phyloP scores from a whole-genome alignment of 2,329 filamentous ascomycete genomes.

The Colletotrichum horii region DNA sequence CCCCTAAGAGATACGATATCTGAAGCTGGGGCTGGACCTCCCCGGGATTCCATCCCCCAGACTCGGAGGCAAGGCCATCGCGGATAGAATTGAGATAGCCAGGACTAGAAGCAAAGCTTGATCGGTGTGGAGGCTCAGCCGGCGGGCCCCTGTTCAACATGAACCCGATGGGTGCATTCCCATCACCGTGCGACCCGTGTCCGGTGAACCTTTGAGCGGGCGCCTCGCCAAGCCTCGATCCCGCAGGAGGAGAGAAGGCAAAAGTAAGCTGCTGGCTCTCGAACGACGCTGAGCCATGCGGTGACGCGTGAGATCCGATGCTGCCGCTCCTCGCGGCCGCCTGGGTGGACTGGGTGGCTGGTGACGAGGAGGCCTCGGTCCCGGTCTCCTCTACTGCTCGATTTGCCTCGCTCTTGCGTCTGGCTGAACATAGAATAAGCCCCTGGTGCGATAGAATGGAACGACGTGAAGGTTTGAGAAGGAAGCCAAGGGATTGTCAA shows the following conservation, averaged over 20 bases:
- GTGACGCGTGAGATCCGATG: not conserved
- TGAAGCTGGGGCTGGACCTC: conserved; percentile 11
- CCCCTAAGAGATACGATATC: conserved; percentile 5
- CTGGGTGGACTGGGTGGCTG: not conserved
- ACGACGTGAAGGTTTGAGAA: not conserved
- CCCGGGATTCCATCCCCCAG: not conserved
- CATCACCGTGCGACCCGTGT: conserved; percentile 6
- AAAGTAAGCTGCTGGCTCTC: not conserved
- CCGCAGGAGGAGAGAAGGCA: not conserved
- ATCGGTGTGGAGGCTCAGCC: not conserved
- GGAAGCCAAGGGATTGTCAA: not conserved
- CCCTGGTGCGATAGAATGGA: not conserved
- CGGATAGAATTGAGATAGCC: not conserved
- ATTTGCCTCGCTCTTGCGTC: not conserved
- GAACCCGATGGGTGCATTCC: conserved; percentile 11
- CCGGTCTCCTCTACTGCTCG: not conserved
- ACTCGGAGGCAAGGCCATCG: not conserved
- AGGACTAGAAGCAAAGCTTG: not conserved
- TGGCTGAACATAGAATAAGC: not conserved
- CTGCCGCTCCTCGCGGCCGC: not conserved
- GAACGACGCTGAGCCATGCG: not conserved
- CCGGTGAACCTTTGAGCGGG: conserved; percentile 1
- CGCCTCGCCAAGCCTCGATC: not conserved
- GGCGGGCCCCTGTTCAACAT: conserved; percentile 2
- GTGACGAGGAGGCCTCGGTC: not conserved